Percentiles rank a stretch among this genome's conserved stretches.
Conservation (phyloP, 2,329 filamentous ascomycete species). For the Mariannaea elegans region DNA sequence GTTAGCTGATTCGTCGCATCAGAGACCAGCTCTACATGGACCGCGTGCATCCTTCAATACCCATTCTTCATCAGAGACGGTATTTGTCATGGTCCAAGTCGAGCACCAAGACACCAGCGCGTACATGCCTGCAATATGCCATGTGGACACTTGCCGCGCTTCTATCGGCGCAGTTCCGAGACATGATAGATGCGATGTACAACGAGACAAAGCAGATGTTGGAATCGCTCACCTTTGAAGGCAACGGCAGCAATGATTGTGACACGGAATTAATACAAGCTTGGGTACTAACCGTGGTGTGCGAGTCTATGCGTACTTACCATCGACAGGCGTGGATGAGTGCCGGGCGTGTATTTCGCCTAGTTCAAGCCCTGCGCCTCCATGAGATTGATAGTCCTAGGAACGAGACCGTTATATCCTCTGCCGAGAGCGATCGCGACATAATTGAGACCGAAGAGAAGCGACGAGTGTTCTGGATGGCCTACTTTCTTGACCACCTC, state of each 20-base stretch:
- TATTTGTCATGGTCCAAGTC: conserved; percentile 1
- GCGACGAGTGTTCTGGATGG: background rate
- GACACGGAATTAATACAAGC: background rate
- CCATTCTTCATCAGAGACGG: background rate
- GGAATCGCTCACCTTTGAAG: background rate
- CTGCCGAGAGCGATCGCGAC: background rate
- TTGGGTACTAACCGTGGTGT: background rate
- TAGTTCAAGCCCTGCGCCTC: background rate
- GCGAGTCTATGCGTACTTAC: background rate
- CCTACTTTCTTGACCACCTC: background rate
- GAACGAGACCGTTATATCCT: background rate
- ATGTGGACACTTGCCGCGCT: background rate
- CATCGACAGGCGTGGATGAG: conserved; percentile 2
- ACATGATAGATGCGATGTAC: background rate
- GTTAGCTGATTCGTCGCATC: background rate
- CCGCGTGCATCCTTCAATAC: background rate
- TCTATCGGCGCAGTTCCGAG: background rate
- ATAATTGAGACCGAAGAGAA: background rate
- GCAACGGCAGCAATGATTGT: background rate
- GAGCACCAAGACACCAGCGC: background rate
- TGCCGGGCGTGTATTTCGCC: background rate
- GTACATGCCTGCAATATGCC: background rate
- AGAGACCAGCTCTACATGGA: background rate
- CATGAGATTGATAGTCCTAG: background rate
- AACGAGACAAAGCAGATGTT: background rate